These are phyloP conservation scores for Fusarium denticulatum DNA, from an alignment of 2,329 filamentous ascomycete species.

Conservation along the genomic window DNA sequence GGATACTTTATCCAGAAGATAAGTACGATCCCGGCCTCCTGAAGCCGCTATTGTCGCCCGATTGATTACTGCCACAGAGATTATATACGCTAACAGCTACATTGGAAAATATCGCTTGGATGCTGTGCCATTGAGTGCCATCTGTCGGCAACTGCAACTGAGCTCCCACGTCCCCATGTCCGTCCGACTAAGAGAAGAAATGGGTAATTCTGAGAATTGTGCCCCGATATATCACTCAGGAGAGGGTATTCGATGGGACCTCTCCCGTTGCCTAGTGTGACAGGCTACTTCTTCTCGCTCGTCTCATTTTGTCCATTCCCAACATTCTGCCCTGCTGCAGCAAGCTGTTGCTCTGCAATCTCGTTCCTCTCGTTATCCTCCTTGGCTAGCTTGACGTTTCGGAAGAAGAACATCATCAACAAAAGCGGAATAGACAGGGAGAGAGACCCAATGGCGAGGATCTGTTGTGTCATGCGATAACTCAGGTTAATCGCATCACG, in stretches of 20 bases:
- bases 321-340: neutral
- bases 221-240: accelerated
- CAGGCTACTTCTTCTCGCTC: neutral
- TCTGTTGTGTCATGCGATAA: constrained; percentile 31
- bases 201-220: accelerated
- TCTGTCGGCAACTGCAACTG: too few relatives aligned
- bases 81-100: too few relatives aligned
- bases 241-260: neutral
- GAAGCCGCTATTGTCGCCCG: too few relatives aligned
- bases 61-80: too few relatives aligned
- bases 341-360: neutral
- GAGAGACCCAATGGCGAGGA: constrained; percentile 29
- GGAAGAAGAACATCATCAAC: constrained; percentile 31
- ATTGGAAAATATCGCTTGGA: too few relatives aligned
- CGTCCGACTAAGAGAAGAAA: too few relatives aligned
- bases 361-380: neutral
- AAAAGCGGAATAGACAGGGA: constrained; percentile 23
- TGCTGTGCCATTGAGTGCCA: too few relatives aligned
- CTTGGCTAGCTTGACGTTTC: constrained; percentile 21
- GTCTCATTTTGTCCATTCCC: neutral
- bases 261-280: neutral
- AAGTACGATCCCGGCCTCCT: too few relatives aligned
- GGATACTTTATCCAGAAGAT: too few relatives aligned
- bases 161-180: too few relatives aligned
- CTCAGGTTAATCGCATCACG: constrained; percentile 28